phyloP scores from a whole-genome alignment of 1,139 yeast genomes.

The Debaryomyces udenii region DNA sequence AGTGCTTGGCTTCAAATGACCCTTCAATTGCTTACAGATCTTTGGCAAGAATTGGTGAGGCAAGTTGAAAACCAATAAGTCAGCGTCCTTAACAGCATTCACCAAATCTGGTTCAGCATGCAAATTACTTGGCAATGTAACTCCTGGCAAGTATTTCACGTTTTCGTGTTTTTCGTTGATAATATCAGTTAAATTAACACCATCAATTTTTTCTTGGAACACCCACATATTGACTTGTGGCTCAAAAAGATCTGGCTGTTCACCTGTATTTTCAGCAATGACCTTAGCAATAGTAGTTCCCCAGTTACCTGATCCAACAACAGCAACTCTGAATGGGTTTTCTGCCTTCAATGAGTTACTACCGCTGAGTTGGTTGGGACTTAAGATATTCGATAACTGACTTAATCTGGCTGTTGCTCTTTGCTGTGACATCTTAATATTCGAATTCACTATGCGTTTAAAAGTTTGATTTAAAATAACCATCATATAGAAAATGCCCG shows the following conservation, averaged over 20 bases:
- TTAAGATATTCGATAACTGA: conserved; percentile 41
- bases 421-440: conserved; percentile 10
- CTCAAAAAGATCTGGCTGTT: conserved; percentile 43
- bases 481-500: too few relatives aligned
- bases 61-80: conserved; percentile 48
- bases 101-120: conserved; percentile 44
- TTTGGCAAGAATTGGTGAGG: conserved; percentile 52
- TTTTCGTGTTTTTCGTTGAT: conserved; percentile 49
- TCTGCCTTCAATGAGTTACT: conserved; percentile 20
- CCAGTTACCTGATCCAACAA: conserved; percentile 55
- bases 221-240: conserved; percentile 53
- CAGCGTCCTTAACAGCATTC: conserved; percentile 45
- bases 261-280: conserved; percentile 46
- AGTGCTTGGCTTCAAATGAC: conserved; percentile 40
- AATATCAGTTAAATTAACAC: conserved; percentile 46
- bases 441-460: background rate
- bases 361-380: conserved; percentile 25
- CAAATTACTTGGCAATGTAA: conserved; percentile 46
- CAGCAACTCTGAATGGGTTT: conserved; percentile 43
- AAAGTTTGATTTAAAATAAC: background rate
- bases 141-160: conserved; percentile 49
- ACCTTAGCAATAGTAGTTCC: conserved; percentile 54
- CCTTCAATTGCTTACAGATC: conserved; percentile 41
- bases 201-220: conserved; percentile 46
- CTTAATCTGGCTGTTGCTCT: conserved; percentile 41